Evolutionary conservation across 495 filamentous ascomycete species (phyloP), one percentile per base, ranked within the genome.

Genomic region (Penicillium cataractarum): DNA sequence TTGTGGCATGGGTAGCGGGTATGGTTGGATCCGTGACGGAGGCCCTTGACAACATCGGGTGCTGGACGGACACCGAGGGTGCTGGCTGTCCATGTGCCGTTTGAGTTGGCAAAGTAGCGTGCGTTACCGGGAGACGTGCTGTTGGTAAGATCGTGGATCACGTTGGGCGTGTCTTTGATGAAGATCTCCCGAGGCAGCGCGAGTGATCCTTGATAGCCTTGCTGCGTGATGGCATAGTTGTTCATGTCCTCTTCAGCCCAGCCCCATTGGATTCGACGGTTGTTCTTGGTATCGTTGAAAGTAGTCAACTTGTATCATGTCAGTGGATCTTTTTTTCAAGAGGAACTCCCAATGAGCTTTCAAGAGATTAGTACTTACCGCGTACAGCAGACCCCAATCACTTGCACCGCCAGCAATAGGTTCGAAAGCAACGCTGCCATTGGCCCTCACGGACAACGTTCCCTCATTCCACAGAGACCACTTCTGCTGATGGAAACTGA

Each of bases 401-500:
- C 50, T 49, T 15, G 64, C 64, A 56, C 64, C 64, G 9, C 64
- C 64, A 7, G 64, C 46, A 21, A 63, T 33, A 8, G 64, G 64
- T 1, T 58, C 37, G 40, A 66, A 66, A 10, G 59, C 64, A 46
- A 66, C 55, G 24, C 64, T 66, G 15, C 64, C 64, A 53, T 66
- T 66, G 0, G 33, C 21, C 12, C 64, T 60, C 12, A 60, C 51
- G 22, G 64, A 66, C 12, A 66, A 7, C 3, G 33, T 60, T 32
- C 64, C 64, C 46, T 66, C 64, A 33, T 66, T 66, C 64, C 64
- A 66, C 0, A 66, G 15, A 15, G 64, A 66, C 64, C 64, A 66
- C 22, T 54, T 59, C 3, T 57, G 53, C 26, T 59, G 55, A 32
- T 66, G 64, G 56, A 66, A 66, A 33, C 60, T 63, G 6, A 60